Evolutionary conservation across 495 filamentous ascomycete genomes (phyloP).

Genomic region (Talaromyces stipitatus): DNA sequence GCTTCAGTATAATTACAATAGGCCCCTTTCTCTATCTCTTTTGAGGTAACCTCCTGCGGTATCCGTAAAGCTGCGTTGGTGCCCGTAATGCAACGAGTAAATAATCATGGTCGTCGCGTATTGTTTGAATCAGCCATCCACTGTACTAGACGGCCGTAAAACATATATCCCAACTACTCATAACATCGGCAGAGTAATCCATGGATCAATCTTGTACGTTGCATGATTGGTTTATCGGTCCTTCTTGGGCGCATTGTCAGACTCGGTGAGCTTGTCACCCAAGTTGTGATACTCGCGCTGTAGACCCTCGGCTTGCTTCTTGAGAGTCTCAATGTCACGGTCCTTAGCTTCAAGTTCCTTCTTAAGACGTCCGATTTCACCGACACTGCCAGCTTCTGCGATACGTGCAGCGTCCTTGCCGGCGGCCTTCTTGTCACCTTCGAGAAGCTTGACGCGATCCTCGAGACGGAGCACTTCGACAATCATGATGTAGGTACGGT

Average conservation of each 20-base stretch:
- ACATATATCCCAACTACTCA: neutral
- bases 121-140: neutral
- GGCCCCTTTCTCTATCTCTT: neutral
- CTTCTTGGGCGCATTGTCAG: constrained; percentile 56
- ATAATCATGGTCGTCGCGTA: neutral
- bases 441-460: constrained; percentile 80
- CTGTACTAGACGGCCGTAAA: neutral
- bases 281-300: constrained; percentile 74
- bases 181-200: neutral
- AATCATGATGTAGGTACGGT: constrained; percentile 98
- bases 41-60: neutral
- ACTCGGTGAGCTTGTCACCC: constrained; percentile 62
- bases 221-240: constrained; percentile 41
- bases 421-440: constrained; percentile 64
- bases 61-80: neutral
- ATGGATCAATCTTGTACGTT: neutral
- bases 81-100: neutral
- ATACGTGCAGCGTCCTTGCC: constrained; percentile 62
- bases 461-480: constrained; percentile 89
- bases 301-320: constrained; percentile 76
- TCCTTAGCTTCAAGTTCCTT: constrained; percentile 62
- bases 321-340: constrained; percentile 68
- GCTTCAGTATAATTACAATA: neutral
- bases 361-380: constrained; percentile 65
- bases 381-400: constrained; percentile 57